A percentile compares a stretch with the other conserved stretches of the same genome.
Conservation (phyloP, 306 rosid species). For the Rosa lucieae region DNA sequence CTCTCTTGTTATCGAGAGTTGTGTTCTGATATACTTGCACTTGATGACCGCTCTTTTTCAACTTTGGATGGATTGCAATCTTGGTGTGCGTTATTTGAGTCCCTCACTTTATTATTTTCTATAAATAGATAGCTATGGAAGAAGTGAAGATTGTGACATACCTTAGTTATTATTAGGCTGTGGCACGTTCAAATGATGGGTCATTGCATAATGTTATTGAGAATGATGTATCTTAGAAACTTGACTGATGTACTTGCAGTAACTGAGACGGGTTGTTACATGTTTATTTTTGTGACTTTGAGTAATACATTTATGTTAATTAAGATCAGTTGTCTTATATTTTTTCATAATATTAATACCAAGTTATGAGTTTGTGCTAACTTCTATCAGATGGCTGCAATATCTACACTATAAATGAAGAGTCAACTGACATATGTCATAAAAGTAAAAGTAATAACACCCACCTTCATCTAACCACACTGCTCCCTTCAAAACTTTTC, state of each 20-base stretch:
- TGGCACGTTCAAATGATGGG: neutral
- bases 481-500: neutral
- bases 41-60: neutral
- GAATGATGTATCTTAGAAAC: neutral
- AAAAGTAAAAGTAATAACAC: neutral
- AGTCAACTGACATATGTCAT: neutral
- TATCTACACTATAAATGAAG: neutral
- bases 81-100: neutral
- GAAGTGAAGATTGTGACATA: neutral
- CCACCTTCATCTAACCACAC: neutral
- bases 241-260: neutral
- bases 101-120: neutral
- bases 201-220: neutral
- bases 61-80: neutral
- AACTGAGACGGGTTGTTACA: neutral
- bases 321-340: too few relatives aligned
- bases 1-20: neutral
- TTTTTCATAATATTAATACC: neutral
- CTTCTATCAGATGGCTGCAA: neutral
- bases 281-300: neutral
- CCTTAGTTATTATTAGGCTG: neutral
- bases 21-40: neutral
- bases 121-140: neutral
- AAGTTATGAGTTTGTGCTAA: neutral
- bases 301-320: neutral